Percentiles rank a stretch among this genome's conserved stretches.
These are phyloP conservation scores for Raffaelea albimanens DNA, from an alignment of 2,329 filamentous ascomycete species.

Conservation along the genomic window DNA sequence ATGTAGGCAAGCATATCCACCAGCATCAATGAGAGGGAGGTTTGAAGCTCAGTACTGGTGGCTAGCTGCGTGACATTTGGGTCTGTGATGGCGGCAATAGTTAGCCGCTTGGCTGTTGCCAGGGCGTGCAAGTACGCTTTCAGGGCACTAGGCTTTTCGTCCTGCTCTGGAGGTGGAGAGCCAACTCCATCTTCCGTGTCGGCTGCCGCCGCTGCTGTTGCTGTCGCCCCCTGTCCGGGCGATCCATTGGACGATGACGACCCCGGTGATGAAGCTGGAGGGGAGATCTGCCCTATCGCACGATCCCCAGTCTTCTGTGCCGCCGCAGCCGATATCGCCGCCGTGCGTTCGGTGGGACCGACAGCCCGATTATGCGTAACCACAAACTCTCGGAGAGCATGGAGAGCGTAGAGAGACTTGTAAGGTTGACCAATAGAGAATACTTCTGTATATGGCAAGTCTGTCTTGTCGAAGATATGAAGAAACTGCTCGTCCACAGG, in stretches of 20 bases:
- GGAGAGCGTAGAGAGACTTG: conserved; percentile 63
- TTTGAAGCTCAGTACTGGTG: conserved; percentile 32
- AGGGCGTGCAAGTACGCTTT: conserved; percentile 24
- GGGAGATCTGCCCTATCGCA: too few relatives aligned
- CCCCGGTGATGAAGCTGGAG: neutral
- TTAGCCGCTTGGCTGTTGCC: conserved; percentile 38
- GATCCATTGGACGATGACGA: neutral
- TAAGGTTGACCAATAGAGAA: conserved; percentile 63
- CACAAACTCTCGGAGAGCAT: conserved; percentile 57
- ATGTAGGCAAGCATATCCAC: conserved; percentile 47
- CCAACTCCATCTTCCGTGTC: too few relatives aligned
- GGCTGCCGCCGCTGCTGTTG: too few relatives aligned
- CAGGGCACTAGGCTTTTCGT: conserved; percentile 12
- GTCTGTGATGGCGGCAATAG: conserved; percentile 53
- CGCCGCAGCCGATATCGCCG: neutral
- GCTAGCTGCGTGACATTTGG: conserved; percentile 39
- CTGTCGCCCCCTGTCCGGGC: neutral
- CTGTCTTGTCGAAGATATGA: conserved; percentile 44
- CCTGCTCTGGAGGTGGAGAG: conserved; percentile 8
- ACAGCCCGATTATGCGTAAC: conserved; percentile 22
- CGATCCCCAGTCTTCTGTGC: too few relatives aligned
- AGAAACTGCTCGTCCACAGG: conserved; percentile 57
- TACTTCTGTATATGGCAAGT: conserved; percentile 46
- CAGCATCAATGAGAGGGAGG: conserved; percentile 42
- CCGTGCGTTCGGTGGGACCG: conserved; percentile 12